These are phyloP conservation scores for Xylariales sp. DNA, from an alignment of 2,329 filamentous ascomycete species.

Conservation along the genomic window DNA sequence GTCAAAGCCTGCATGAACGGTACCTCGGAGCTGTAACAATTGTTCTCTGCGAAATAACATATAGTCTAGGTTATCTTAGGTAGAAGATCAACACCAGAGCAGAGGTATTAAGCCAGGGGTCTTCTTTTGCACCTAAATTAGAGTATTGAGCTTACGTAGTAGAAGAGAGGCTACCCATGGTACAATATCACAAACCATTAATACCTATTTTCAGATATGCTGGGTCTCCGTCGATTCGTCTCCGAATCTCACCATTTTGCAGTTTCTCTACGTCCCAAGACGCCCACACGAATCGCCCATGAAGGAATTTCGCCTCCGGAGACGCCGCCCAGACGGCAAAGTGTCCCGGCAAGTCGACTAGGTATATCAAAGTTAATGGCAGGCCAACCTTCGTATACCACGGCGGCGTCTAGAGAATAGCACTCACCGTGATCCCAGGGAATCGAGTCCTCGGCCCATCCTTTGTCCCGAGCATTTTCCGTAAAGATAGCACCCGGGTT, in stretches of 20 bases:
- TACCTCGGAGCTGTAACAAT: no score
- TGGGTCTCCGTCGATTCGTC: constrained; percentile 41
- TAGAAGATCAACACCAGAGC: no score
- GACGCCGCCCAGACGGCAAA: constrained; percentile 54
- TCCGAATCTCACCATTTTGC: constrained; percentile 41
- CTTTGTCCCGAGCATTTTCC: constrained; percentile 41
- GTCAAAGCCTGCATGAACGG: no score
- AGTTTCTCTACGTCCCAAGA: constrained; percentile 56
- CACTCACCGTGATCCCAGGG: constrained; percentile 49
- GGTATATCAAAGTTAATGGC: background rate
- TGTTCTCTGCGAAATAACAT: no score
- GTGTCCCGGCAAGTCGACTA: constrained; percentile 49
- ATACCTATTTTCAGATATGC: constrained; percentile 42
- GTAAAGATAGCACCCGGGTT: constrained; percentile 55
- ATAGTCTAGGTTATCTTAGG: no score
- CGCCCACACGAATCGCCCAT: constrained; percentile 53
- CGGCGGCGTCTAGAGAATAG: background rate
- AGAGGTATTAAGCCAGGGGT: no score
- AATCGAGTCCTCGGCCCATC: constrained; percentile 39
- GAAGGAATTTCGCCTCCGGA: constrained; percentile 53
- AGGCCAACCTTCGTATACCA: background rate
- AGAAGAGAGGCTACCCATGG: no score
- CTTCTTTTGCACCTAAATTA: no score
- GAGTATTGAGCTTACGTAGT: no score
- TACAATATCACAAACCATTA: constrained; percentile 26